These are phyloP conservation scores for Hyphopichia pseudoburtonii DNA, from an alignment of 1,139 yeast genomes.

Conservation along the genomic window DNA sequence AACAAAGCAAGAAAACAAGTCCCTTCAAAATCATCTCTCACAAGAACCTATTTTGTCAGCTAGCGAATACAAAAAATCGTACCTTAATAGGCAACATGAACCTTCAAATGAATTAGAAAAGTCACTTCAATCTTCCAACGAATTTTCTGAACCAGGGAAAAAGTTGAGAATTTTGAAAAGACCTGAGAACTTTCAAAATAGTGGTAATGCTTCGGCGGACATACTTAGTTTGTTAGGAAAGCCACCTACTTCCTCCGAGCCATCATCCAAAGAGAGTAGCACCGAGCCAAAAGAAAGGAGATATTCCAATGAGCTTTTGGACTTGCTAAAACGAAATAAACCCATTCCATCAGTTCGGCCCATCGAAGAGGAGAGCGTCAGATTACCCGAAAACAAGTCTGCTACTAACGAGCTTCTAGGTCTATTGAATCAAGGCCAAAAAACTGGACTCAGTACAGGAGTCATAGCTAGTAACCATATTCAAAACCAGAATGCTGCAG, in stretches of 20 bases:
- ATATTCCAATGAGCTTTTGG: slow-evolving; percentile 18
- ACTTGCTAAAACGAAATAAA: slow-evolving; percentile 15
- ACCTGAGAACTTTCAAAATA: slow-evolving; percentile 13
- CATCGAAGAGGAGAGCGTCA: not conserved
- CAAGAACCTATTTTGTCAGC: not conserved
- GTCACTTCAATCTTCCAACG: slow-evolving; percentile 15
- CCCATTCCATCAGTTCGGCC: not conserved
- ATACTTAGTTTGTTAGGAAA: slow-evolving; percentile 23
- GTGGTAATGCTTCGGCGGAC: slow-evolving; percentile 13
- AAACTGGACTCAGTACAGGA: not conserved
- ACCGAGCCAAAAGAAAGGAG: not conserved
- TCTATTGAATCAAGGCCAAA: slow-evolving; percentile 4
- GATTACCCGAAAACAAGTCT: not conserved
- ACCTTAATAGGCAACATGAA: slow-evolving; percentile 10
- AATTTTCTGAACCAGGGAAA: slow-evolving; percentile 20
- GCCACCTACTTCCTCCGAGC: slow-evolving; percentile 7
- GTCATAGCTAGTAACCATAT: not conserved
- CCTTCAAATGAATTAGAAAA: slow-evolving; percentile 33
- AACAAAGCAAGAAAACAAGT: slow-evolving; percentile 3
- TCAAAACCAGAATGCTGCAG: slow-evolving; percentile 9
- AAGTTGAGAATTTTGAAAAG: slow-evolving; percentile 35
- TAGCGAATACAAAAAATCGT: slow-evolving; percentile 4
- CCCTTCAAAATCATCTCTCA: not conserved
- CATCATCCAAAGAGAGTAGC: not conserved
- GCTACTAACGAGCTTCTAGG: slow-evolving; percentile 10